phyloP scores from a whole-genome alignment of 495 filamentous ascomycete species.

The Xylaria cubensis region DNA sequence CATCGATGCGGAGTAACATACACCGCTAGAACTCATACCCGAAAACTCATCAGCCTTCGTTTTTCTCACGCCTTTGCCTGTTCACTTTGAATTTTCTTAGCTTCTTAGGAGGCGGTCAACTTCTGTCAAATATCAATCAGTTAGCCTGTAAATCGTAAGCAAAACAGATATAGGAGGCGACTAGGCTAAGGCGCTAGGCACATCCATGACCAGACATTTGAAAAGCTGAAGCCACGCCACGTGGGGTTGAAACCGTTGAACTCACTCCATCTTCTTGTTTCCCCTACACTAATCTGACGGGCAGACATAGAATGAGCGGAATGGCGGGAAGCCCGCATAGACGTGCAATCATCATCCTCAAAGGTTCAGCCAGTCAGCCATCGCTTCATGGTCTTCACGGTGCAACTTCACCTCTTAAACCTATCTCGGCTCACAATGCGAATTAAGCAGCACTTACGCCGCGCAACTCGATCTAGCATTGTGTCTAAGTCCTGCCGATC shows the following conservation, averaged over 20 bases:
- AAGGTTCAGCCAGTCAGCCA: background rate
- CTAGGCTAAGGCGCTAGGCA: background rate
- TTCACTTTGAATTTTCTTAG: background rate
- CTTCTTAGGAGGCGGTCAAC: background rate
- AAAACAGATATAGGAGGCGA: background rate
- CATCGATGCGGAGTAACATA: constrained; percentile 19
- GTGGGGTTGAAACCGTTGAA: constrained; percentile 12
- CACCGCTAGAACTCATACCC: constrained; percentile 12
- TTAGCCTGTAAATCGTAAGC: constrained; percentile 4
- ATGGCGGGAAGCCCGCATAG: background rate
- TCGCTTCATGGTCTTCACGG: background rate
- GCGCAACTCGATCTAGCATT: background rate
- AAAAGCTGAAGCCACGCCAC: constrained; percentile 21
- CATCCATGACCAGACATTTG: background rate
- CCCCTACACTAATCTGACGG: background rate
- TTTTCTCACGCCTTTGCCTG: background rate
- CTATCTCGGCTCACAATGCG: background rate
- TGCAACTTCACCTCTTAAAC: background rate
- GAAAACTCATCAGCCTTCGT: background rate
- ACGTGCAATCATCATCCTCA: background rate
- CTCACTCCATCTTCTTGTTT: constrained; percentile 3
- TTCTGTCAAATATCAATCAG: background rate
- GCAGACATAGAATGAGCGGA: constrained; percentile 4
- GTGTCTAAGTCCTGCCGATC: constrained; percentile 9
- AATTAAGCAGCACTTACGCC: constrained; percentile 8